Evolutionary conservation across 2,329 filamentous ascomycete genomes (phyloP), one percentile per base, ranked within the genome.

Genomic region (Fusarium zealandicum): DNA sequence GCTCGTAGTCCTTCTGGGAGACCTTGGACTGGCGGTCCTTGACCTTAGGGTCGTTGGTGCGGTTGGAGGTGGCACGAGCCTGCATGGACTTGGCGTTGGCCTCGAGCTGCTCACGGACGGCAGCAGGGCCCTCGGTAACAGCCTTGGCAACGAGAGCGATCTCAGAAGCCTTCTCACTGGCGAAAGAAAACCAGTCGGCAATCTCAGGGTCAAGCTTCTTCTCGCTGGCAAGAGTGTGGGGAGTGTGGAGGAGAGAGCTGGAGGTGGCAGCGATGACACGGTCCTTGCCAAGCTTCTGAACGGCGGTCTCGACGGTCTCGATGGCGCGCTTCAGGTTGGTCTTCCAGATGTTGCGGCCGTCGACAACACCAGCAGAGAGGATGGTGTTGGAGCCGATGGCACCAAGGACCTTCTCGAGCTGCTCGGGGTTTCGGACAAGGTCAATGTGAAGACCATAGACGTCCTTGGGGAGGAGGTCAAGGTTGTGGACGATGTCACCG

Each of bases 341-440:
- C 90, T 99, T 99, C 95, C 95, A 99, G 84, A 99, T 98, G 86
- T 99, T 99, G 73, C 95, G 92, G 72, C 95, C 95, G 71, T 99
- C 93, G 67, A 99, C 95, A 69, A 99, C 90, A 91, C 95, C 95
- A 64, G 88, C 90, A 66, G 95, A 99, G 66, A 99, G 88, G 68
- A 92, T 79, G 75, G 96, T 96, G 76, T 92, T 92, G 75, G 91
- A 79, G 75, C 92, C 92, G 64, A 99, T 87, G 71, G 92, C 88
- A 72, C 81, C 83, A 68, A 92, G 77, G 71, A 99, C 92, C 65
- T 89, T 86, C 59, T 95, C 87, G 63, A 99, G 89, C 83, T 99
- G 95, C 84, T 98, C 93, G 50, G 95, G 95, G 85, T 97, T 93
- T 76, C 95, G 92, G 78, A 98, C 95, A 66, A 98, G 89, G 79